A percentile compares a stretch with the other conserved stretches of the same genome.
Evolutionary conservation across 2,329 filamentous ascomycete genomes (phyloP).

Genomic region (Byssoonygena ceratinophila): DNA sequence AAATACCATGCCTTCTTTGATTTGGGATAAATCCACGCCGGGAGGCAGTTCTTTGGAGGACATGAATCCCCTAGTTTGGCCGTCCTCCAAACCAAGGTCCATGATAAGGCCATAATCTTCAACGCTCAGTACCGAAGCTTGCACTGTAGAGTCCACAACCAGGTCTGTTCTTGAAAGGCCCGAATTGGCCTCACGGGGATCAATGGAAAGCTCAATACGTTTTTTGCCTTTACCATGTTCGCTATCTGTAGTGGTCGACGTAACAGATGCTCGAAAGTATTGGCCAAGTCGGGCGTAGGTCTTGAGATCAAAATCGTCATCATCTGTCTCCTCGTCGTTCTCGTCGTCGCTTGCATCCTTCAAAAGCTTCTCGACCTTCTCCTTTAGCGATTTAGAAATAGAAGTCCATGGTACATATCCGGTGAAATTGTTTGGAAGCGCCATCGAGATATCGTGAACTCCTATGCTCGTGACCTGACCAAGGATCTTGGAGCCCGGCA

Average conservation of each 20-base stretch:
- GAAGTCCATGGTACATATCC: slow-evolving; percentile 86
- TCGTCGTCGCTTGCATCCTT: slow-evolving; percentile 50
- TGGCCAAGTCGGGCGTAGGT: slow-evolving; percentile 72
- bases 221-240: slow-evolving; percentile 50
- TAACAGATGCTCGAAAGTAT: slow-evolving; percentile 74
- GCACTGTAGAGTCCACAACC: slow-evolving; percentile 64
- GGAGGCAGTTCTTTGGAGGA: slow-evolving; percentile 69
- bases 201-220: slow-evolving; percentile 76
- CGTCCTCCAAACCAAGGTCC: slow-evolving; percentile 67
- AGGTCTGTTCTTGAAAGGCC: slow-evolving; percentile 63
- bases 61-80: slow-evolving; percentile 63
- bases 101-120: slow-evolving; percentile 93
- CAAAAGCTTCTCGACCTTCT: slow-evolving; percentile 58
- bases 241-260: slow-evolving; percentile 56
- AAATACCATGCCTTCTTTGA: slow-evolving; percentile 75
- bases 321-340: slow-evolving; percentile 36
- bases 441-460: slow-evolving; percentile 63
- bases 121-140: slow-evolving; percentile 81
- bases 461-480: slow-evolving; percentile 78
- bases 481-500: slow-evolving; percentile 75
- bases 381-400: slow-evolving; percentile 70
- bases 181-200: slow-evolving; percentile 66
- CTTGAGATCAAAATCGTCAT: slow-evolving; percentile 54
- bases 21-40: slow-evolving; percentile 51
- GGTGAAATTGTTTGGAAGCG: slow-evolving; percentile 83